These are phyloP conservation scores for Kalanchoe fedtschenkoi DNA, from an alignment of 164 flowering plant genomes.

Conservation along the genomic window DNA sequence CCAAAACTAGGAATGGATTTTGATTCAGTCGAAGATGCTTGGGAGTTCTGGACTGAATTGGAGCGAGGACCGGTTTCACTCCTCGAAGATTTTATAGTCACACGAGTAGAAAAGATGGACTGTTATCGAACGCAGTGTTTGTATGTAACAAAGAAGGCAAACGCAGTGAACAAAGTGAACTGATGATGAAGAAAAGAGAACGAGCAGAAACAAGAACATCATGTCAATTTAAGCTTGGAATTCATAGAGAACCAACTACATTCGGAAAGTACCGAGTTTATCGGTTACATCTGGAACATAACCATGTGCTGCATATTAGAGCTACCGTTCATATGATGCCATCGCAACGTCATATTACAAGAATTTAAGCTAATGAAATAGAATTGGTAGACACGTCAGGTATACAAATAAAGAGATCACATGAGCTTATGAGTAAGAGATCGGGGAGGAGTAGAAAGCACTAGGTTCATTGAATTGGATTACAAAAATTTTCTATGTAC, in stretches of 20 bases:
- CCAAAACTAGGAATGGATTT: not conserved
- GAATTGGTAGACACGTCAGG: not conserved
- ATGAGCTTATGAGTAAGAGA: too few relatives aligned
- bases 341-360: not conserved
- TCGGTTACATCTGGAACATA: not conserved
- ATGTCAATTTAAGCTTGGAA: not conserved
- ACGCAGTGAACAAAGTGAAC: not conserved
- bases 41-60: slow-evolving; percentile 1
- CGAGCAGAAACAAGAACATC: not conserved
- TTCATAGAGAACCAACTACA: not conserved
- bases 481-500: too few relatives aligned
- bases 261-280: not conserved
- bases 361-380: not conserved
- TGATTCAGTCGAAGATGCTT: not conserved
- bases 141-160: not conserved
- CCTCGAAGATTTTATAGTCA: not conserved
- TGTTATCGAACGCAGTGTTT: not conserved
- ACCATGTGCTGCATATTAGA: not conserved
- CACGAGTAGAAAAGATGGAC: not conserved
- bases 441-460: too few relatives aligned
- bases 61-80: not conserved
- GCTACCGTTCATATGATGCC: not conserved
- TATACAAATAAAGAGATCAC: too few relatives aligned
- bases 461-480: too few relatives aligned
- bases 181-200: not conserved